Percentiles rank a stretch among this genome's conserved stretches.
phyloP scores from a whole-genome alignment of 225 moss, liverwort and hornwort species.

The Straminergon stramineum region DNA sequence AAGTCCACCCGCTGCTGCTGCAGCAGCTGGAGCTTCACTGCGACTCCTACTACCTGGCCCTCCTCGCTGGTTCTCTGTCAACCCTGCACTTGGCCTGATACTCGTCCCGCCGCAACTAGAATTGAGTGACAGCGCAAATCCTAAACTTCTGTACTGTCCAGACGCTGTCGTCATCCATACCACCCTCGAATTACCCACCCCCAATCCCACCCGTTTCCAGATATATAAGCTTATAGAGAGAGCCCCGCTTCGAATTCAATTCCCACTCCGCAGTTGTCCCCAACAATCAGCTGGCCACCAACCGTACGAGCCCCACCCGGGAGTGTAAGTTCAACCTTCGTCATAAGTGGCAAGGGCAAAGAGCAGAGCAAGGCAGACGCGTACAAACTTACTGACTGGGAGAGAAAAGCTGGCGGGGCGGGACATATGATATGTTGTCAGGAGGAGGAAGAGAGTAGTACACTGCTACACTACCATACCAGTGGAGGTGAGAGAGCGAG shows the following conservation, averaged over 20 bases:
- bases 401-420: background rate
- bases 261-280: background rate
- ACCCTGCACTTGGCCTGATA: background rate
- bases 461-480: background rate
- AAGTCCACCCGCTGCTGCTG: background rate
- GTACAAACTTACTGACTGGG: background rate
- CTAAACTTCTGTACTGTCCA: conserved; percentile 54
- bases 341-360: background rate
- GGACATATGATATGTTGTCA: background rate
- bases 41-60: background rate
- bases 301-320: background rate
- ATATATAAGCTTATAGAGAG: background rate
- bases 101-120: conserved; percentile 12
- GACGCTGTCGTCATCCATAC: conserved; percentile 59
- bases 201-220: background rate
- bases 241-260: background rate
- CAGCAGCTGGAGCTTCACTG: background rate
- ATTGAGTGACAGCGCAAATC: conserved; percentile 25
- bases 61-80: background rate
- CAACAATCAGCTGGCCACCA: background rate
- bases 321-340: background rate
- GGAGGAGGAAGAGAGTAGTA: background rate
- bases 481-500: background rate
- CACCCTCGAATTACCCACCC: background rate
- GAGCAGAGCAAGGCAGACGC: background rate